Evolutionary conservation across 2,329 filamentous ascomycete species (phyloP).

Genomic region (Leptographium lundbergii): DNA sequence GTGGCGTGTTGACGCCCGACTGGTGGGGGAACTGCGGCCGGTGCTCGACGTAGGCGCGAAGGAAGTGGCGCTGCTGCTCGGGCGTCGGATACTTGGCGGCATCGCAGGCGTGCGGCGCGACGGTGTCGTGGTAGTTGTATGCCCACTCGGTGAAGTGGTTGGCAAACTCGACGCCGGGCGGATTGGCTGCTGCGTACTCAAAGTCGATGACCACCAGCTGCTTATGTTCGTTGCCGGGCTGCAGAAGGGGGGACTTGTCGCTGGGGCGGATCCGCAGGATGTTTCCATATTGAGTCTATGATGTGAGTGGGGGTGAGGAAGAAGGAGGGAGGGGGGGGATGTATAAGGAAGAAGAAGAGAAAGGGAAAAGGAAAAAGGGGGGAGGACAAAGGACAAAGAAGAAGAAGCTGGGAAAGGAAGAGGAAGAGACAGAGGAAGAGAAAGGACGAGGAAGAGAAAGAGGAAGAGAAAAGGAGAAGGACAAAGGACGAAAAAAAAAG

Average conservation of each 20-base stretch:
- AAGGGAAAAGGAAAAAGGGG: background rate
- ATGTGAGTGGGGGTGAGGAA: background rate
- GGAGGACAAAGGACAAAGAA: background rate
- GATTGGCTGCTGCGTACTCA: constrained; percentile 87
- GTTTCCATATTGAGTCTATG: constrained; percentile 92
- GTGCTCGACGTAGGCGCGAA: constrained; percentile 79
- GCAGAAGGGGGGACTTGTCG: constrained; percentile 72
- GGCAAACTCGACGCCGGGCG: constrained; percentile 78
- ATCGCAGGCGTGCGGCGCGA: constrained; percentile 53
- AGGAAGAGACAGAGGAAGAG: background rate
- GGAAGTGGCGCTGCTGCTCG: constrained; percentile 74
- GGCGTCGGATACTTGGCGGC: constrained; percentile 58
- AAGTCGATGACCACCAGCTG: constrained; percentile 97
- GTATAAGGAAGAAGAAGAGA: background rate
- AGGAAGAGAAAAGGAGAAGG: background rate
- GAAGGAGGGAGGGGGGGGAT: background rate
- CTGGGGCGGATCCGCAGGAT: constrained; percentile 63
- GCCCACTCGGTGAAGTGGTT: constrained; percentile 99
- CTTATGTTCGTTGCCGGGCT: constrained; percentile 88
- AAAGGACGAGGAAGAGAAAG: background rate
- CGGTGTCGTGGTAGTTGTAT: constrained; percentile 84
- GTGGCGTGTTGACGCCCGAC: constrained; percentile 8
- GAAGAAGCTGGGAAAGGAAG: no score
- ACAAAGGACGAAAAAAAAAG: background rate
- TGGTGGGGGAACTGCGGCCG: constrained; percentile 52